Conservation (phyloP, 208 protist genomes). For the Strigomonas oncopelti region DNA sequence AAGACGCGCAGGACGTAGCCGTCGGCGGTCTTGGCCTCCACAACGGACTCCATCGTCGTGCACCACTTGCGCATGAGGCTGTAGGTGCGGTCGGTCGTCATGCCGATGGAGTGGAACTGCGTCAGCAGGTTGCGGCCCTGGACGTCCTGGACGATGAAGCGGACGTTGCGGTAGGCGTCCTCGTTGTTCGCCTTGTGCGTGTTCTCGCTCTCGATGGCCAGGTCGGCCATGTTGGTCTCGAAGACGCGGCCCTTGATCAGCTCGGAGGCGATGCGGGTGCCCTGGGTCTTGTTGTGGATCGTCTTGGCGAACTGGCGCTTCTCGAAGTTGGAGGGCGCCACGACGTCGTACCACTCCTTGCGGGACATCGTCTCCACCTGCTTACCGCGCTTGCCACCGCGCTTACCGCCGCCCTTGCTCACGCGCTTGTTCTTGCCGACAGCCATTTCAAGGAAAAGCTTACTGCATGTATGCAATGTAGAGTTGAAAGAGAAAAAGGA, state of each 20-base stretch:
- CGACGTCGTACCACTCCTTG: conserved; percentile 99
- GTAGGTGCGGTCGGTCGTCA: conserved; percentile 98
- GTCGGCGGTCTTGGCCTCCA: conserved; percentile 97
- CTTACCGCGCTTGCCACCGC: conserved; percentile 91
- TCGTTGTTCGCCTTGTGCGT: conserved; percentile 46
- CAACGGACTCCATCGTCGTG: conserved; percentile 95
- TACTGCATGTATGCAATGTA: neutral
- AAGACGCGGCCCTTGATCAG: conserved; percentile 96
- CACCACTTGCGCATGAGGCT: conserved; percentile 99
- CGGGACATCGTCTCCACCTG: conserved; percentile 95
- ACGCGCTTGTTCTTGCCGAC: conserved; percentile 95
- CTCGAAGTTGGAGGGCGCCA: conserved; percentile 96
- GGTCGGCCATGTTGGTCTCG: conserved; percentile 96
- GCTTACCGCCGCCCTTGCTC: conserved; percentile 93
- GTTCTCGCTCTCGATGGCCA: conserved; percentile 79
- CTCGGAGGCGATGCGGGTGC: conserved; percentile 94
- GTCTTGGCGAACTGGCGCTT: conserved; percentile 96
- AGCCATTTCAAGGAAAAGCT: conserved; percentile 57
- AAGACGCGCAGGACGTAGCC: conserved; percentile 97
- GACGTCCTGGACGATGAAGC: conserved; percentile 96
- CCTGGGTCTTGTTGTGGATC: conserved; percentile 96
- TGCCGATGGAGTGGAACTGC: conserved; percentile 98
- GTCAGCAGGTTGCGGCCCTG: conserved; percentile 95
- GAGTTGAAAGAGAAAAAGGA: neutral
- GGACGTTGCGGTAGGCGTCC: conserved; percentile 96